A percentile compares a stretch with the other conserved stretches of the same genome.
These are phyloP conservation scores for Fusarium fracticaudum DNA, from an alignment of 2,329 filamentous ascomycete species.

Conservation along the genomic window DNA sequence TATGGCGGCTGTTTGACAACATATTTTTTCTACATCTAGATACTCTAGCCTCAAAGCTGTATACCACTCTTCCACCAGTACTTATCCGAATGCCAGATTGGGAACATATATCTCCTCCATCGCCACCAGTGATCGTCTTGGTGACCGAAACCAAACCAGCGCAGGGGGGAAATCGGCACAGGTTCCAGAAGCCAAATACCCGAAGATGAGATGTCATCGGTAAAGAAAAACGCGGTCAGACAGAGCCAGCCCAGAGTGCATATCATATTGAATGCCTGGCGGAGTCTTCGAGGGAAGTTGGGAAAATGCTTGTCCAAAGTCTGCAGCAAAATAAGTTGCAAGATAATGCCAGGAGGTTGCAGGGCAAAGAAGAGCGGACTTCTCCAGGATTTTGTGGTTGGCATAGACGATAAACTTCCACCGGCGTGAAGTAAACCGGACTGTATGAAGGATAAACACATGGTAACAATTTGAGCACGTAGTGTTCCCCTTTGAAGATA, in stretches of 20 bases:
- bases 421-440: conserved; percentile 76
- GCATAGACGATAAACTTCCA: conserved; percentile 74
- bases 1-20: not conserved
- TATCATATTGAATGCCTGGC: conserved; percentile 66
- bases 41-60: conserved; percentile 39
- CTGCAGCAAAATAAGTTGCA: conserved; percentile 60
- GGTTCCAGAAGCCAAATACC: conserved; percentile 86
- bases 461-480: conserved; percentile 38
- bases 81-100: conserved; percentile 65
- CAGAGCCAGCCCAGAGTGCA: conserved; percentile 75
- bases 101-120: conserved; percentile 66
- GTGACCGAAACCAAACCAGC: conserved; percentile 71
- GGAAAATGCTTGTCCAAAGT: conserved; percentile 51
- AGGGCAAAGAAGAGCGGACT: conserved; percentile 77
- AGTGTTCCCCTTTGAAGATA: conserved; percentile 49
- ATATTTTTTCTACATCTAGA: not conserved
- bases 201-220: conserved; percentile 77
- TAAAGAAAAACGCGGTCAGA: conserved; percentile 70
- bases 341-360: conserved; percentile 71
- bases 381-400: conserved; percentile 58
- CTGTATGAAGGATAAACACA: conserved; percentile 63
- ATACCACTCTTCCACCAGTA: conserved; percentile 67
- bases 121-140: conserved; percentile 73
- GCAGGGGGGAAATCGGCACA: conserved; percentile 77
- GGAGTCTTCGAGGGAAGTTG: conserved; percentile 55